Conservation (phyloP, 202 grass and related monocot genomes). For the Cymbopogon flexuosus region DNA sequence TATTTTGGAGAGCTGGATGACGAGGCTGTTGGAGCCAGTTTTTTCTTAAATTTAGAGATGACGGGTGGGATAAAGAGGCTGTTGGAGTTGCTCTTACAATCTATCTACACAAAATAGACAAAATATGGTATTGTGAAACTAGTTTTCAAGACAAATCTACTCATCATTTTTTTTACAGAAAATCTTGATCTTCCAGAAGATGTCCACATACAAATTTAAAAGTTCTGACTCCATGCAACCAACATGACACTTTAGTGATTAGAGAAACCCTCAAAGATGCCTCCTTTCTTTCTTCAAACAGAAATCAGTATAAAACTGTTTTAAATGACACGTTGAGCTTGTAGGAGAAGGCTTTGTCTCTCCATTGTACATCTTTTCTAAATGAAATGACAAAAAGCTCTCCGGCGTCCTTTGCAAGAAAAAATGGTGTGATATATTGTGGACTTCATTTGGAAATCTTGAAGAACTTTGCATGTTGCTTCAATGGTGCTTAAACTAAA, state of each 20-base stretch:
- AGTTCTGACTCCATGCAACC: background rate
- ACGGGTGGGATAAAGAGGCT: too few species aligned
- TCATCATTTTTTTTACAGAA: background rate
- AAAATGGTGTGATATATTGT: background rate
- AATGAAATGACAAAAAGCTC: background rate
- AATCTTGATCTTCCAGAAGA: background rate
- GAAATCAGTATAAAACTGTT: background rate
- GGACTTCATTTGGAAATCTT: background rate
- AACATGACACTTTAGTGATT: background rate
- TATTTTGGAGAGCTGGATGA: too few species aligned
- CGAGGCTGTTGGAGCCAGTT: too few species aligned
- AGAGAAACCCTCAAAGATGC: background rate
- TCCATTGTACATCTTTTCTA: background rate
- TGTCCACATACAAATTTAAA: background rate
- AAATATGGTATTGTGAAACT: background rate
- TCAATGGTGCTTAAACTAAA: background rate
- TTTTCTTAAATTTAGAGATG: too few species aligned
- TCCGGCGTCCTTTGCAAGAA: background rate
- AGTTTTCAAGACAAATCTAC: background rate
- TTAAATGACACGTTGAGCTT: background rate
- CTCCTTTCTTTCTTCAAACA: background rate
- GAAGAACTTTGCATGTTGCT: background rate
- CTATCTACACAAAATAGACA: background rate
- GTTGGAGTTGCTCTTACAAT: background rate
- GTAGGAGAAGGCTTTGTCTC: background rate